phyloP scores from a whole-genome alignment of 1,284 basidiomycete genomes.

The Takashimella tepidaria region DNA sequence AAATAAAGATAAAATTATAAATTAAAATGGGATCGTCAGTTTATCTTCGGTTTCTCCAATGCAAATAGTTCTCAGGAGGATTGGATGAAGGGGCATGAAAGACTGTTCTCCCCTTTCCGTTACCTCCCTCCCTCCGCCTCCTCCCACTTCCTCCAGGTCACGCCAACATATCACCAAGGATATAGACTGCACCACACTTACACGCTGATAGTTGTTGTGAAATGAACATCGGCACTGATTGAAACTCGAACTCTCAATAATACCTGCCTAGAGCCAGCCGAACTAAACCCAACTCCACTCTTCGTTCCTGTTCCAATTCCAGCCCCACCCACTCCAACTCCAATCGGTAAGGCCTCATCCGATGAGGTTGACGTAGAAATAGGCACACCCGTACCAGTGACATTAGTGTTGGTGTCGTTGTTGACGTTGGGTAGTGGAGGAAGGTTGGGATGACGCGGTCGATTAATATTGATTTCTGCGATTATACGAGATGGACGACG shows the following conservation, averaged over 20 bases:
- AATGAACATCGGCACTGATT: slow-evolving; percentile 71
- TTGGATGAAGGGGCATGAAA: not conserved
- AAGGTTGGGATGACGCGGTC: not conserved
- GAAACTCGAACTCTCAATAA: slow-evolving; percentile 73
- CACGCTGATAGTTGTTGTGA: slow-evolving; percentile 83
- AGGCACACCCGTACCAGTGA: too few species aligned
- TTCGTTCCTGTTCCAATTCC: slow-evolving; percentile 20
- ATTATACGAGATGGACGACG: slow-evolving; percentile 41
- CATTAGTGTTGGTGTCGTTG: too few species aligned
- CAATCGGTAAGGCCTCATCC: not conserved
- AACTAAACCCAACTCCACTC: slow-evolving; percentile 27
- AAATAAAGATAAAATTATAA: too few species aligned
- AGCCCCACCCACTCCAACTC: not conserved
- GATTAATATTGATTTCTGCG: slow-evolving; percentile 8
- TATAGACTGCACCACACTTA: slow-evolving; percentile 52
- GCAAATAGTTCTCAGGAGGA: not conserved
- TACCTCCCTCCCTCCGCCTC: too few species aligned
- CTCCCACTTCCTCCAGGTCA: too few species aligned
- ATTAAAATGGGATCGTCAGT: too few species aligned
- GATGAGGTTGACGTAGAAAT: slow-evolving; percentile 12
- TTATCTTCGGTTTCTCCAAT: too few species aligned
- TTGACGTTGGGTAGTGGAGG: not conserved
- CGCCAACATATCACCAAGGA: too few species aligned
- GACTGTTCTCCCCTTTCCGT: too few species aligned
- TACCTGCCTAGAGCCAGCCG: slow-evolving; percentile 47